Evolutionary conservation across 768 basidiomycete species (phyloP), one percentile per base, ranked within the genome.

Genomic region (Mrakia hoshinonis): DNA sequence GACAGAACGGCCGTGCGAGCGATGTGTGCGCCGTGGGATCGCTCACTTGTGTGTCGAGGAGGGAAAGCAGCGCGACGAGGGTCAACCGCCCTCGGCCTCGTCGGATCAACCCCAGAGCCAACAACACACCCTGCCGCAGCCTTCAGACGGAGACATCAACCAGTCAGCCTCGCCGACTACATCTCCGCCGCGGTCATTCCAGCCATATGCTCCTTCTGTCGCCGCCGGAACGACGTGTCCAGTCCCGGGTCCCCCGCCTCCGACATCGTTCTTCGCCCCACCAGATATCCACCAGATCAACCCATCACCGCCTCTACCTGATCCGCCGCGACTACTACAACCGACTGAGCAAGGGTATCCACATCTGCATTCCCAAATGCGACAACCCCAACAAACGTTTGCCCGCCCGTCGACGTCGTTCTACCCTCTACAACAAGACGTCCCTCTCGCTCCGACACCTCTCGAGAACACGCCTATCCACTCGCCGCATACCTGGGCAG

Each of bases 381-480:
- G 26, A 9, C 43, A 9, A 38, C 49, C 29, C 9, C 34, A 31
- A 49, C 36, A 39, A 24, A 39, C 36, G 49, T 48, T 48, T 34
- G 38, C 52, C 18, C 54, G 29, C 15, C 67, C 51, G 11, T 43
- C 49, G 13, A 29, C 67, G 2, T 47, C 67, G 15, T 38, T 12
- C 12, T 68, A 31, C 36, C 47, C 51, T n/a, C 54, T 24, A 36
- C 55, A 31, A 13, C 38, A 24, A 13, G 31, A 31, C 1, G 20
- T 38, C 58, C 36, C 67, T 6, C 47, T 68, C 18, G 67, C 67
- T 4, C 67, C 67, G 22, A 58, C 67, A 7, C 67, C 67, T 3
- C 22, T 68, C 3, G 67, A 61, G 22, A 68, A 43, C 0, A 68
- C 67, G 7, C 67, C 67, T 26, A 68, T 68, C 67, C 47, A 52